Evolutionary conservation across 805 yeast genomes (phyloP).

Genomic region (Wickerhamiella lipophila): DNA sequence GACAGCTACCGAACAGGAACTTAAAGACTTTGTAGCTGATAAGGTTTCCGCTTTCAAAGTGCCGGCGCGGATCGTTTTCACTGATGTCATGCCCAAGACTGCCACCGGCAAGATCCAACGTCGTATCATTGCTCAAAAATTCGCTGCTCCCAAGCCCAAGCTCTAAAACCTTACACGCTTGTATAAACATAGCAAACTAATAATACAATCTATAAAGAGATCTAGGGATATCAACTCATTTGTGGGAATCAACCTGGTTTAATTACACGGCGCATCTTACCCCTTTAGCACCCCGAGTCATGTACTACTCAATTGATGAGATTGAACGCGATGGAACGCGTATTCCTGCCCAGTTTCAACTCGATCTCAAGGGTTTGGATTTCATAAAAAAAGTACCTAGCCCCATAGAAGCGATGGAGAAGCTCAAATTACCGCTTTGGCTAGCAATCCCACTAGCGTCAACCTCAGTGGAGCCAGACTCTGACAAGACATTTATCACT

Average conservation of each 20-base stretch:
- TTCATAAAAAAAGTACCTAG: slow-evolving; percentile 48
- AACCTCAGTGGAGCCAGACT: slow-evolving; percentile 28
- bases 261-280: background rate
- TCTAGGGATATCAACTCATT: no score
- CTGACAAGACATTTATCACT: slow-evolving; percentile 43
- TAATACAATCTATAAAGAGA: no score
- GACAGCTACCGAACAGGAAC: slow-evolving; percentile 31
- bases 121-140: slow-evolving; percentile 42
- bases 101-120: slow-evolving; percentile 71
- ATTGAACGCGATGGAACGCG: slow-evolving; percentile 35
- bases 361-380: slow-evolving; percentile 77
- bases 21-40: slow-evolving; percentile 34
- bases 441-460: slow-evolving; percentile 66
- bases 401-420: slow-evolving; percentile 37
- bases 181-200: no score
- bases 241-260: no score
- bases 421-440: slow-evolving; percentile 60
- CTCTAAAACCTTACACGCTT: slow-evolving; percentile 20
- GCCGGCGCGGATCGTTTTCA: slow-evolving; percentile 45
- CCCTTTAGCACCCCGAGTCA: slow-evolving; percentile 3
- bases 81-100: slow-evolving; percentile 55
- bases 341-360: slow-evolving; percentile 67
- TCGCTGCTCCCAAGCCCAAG: slow-evolving; percentile 31
- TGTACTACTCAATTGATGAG: slow-evolving; percentile 28
- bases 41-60: slow-evolving; percentile 47